Base-by-base conservation (phyloP, 805 yeast species). In the Starmerella ratchasimensis region DNA sequence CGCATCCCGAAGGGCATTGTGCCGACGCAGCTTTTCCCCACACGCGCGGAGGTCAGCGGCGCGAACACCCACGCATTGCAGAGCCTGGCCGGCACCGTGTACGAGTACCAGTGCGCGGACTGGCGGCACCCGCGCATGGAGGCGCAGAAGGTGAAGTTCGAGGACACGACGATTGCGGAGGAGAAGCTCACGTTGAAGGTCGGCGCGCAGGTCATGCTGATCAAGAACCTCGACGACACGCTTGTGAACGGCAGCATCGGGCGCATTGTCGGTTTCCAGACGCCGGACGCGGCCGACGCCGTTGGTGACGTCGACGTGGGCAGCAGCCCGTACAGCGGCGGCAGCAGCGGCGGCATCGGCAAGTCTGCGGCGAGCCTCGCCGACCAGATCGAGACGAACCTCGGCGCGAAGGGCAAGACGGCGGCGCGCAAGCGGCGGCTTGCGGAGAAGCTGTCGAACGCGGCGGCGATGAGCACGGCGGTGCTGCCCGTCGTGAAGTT, bases 171-270 rank as follows among this genome's bases (percentile, higher is more conserved):
- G 32, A 76, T 86, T 79, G 93, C 90, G 31, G 80, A 77, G 20
- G 66, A 68, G 40, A 53, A 49, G 5, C 52, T 90, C 13, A 65
- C 62, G 2, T 60, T 90, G 46, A 88, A 86, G 55, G 75, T 72
- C 38, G 83, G 82, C 26, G 93, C 95, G 0, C 98, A 90, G 57
- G 96, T 90, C 1, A 86, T 90, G 95, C 74, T 82, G 67, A 60
- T 90, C 47, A 82, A 80, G 50, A 90, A 90, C 55, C 66, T 70
- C 21, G 86, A 81, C 46, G 78, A 73, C 8, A 60, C 65, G 2
- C 62, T 90, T 27, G 97, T 90, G 28, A 90, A 90, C 59, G 98
- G 99, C 3, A 72, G 95, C 0, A 63, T 88, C 27, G 99, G 99
- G 0, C 72, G 67, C 27, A 77, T 90, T 1, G 48, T 72, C 6